phyloP scores from a whole-genome alignment of 2,329 filamentous ascomycete species.

The Clarireedia hainanense region DNA sequence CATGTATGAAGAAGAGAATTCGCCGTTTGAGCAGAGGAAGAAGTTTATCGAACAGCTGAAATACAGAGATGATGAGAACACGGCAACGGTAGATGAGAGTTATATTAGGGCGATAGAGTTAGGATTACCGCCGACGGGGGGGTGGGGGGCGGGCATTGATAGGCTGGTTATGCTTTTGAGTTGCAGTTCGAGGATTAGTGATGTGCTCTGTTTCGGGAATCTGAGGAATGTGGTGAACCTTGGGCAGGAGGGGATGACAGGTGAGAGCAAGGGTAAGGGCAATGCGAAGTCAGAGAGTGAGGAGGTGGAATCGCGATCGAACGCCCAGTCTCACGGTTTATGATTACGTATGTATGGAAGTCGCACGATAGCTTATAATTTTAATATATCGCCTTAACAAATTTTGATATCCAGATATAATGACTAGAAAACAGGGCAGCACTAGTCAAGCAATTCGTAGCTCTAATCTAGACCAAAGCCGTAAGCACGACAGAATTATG shows the following conservation, averaged over 20 bases:
- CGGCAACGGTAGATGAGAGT: constrained; percentile 45
- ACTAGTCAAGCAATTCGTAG: no score
- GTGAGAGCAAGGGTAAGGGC: no score
- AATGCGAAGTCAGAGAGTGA: no score
- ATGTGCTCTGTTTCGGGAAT: constrained; percentile 84
- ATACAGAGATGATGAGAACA: constrained; percentile 31
- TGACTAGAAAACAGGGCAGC: no score
- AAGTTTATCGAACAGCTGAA: constrained; percentile 64
- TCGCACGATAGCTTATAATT: no score
- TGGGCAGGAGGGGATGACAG: not conserved
- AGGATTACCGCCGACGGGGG: constrained; percentile 89
- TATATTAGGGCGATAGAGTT: constrained; percentile 81
- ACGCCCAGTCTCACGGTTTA: no score
- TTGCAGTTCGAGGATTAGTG: constrained; percentile 68
- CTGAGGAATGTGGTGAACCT: constrained; percentile 59
- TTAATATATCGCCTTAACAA: no score
- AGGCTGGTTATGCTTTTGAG: constrained; percentile 86
- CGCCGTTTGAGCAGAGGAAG: constrained; percentile 72
- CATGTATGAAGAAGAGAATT: constrained; percentile 98
- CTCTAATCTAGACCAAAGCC: no score
- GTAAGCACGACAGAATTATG: no score
- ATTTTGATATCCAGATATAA: no score
- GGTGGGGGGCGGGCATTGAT: constrained; percentile 90
- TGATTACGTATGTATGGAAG: no score
- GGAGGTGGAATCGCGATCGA: no score